Percentiles rank a stretch among this genome's conserved stretches.
Evolutionary conservation across 192 early-diverging fungal genomes (phyloP).

Genomic region (Coemansia sp.): DNA sequence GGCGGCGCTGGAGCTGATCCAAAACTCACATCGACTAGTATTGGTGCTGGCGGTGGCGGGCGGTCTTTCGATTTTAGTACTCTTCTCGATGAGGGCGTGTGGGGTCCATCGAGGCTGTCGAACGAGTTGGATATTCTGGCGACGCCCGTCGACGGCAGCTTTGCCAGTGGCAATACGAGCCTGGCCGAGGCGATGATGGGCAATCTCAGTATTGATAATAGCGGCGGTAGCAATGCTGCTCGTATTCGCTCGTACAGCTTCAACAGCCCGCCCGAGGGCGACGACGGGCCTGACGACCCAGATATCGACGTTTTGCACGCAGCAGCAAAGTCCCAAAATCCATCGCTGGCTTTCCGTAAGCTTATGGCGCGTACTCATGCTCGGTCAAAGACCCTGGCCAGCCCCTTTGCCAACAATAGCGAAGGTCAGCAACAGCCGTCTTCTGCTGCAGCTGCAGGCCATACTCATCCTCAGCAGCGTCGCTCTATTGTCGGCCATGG

Average conservation of each 20-base stretch:
- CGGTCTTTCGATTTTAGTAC: conserved; percentile 18
- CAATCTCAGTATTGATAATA: conserved; percentile 7
- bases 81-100: conserved; percentile 49
- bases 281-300: conserved; percentile 19
- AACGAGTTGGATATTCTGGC: conserved; percentile 47
- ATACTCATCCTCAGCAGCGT: neutral
- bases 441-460: neutral
- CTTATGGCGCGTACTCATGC: conserved; percentile 58
- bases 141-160: conserved; percentile 10
- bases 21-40: neutral
- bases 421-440: conserved; percentile 1
- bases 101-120: conserved; percentile 53
- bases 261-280: conserved; percentile 45
- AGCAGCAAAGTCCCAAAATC: conserved; percentile 53
- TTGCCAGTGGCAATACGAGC: conserved; percentile 12
- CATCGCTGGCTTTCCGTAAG: conserved; percentile 52
- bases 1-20: neutral
- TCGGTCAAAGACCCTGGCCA: conserved; percentile 53
- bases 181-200: conserved; percentile 24
- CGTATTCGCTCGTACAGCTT: conserved; percentile 59
- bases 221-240: conserved; percentile 23
- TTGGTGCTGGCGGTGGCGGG: neutral
- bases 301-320: conserved; percentile 57
- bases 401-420: conserved; percentile 16
- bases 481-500: conserved; percentile 7